Conservation (phyloP, 148 eudicot genomes). For the Spergularia bocconei region DNA sequence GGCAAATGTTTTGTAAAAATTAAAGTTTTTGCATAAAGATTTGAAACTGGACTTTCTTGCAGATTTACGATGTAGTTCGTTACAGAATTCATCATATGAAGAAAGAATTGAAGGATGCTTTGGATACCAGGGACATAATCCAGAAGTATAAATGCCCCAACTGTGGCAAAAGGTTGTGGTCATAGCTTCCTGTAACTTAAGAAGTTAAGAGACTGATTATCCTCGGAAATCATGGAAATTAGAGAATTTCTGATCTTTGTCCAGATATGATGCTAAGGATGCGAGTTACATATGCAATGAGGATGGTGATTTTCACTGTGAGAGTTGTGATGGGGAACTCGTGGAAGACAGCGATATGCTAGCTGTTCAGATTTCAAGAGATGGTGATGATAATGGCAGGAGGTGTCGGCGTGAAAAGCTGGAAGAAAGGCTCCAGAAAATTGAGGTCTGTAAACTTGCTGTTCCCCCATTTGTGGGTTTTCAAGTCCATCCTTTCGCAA, state of each 20-base stretch:
- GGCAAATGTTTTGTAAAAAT: no score
- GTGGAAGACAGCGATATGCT: constrained; percentile 88
- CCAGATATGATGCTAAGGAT: constrained; percentile 90
- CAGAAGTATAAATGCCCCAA: constrained; percentile 88
- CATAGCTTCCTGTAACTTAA: constrained; percentile 17
- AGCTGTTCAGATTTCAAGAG: constrained; percentile 76
- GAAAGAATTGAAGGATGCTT: constrained; percentile 83
- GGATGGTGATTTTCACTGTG: constrained; percentile 84
- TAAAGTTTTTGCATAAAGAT: neutral
- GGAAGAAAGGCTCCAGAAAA: constrained; percentile 66
- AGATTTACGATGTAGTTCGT: constrained; percentile 91
- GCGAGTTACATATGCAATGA: constrained; percentile 35
- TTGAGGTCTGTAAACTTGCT: constrained; percentile 60
- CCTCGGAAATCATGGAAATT: constrained; percentile 4
- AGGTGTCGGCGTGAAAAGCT: constrained; percentile 76
- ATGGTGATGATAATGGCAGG: constrained; percentile 92
- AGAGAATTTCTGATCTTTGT: constrained; percentile 24
- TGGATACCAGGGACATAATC: constrained; percentile 83
- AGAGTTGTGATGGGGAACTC: constrained; percentile 75
- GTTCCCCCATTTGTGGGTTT: no score
- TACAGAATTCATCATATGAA: constrained; percentile 88
- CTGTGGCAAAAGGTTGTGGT: constrained; percentile 64
- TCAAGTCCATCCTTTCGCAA: no score
- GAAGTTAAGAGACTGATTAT: constrained; percentile 1
- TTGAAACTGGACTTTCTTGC: constrained; percentile 27